Evolutionary conservation across 139 green algal genomes (phyloP).

Genomic region (Coccomyxa sp.): DNA sequence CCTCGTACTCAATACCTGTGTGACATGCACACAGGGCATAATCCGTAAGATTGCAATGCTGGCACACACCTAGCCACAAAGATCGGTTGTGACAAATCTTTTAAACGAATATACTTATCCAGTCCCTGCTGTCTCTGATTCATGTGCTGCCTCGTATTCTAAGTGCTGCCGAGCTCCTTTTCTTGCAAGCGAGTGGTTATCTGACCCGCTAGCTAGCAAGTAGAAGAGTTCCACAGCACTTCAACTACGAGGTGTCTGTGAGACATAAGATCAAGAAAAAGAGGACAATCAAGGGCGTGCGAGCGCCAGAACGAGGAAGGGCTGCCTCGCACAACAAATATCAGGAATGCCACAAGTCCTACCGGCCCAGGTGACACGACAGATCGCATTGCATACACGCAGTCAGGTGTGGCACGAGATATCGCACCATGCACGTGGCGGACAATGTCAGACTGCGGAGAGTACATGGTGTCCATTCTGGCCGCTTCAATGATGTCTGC

Average conservation of each 20-base stretch:
- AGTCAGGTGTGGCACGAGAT: not conserved
- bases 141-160: no score
- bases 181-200: no score
- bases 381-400: not conserved
- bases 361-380: no score
- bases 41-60: conserved; percentile 6
- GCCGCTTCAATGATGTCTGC: conserved; percentile 11
- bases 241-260: no score
- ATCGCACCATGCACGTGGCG: conserved; percentile 33
- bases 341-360: no score
- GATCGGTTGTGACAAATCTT: conserved; percentile 8
- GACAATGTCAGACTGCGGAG: conserved; percentile 48
- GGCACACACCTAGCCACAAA: not conserved
- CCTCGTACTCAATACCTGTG: conserved; percentile 68
- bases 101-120: not conserved
- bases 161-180: no score
- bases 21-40: conserved; percentile 7
- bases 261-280: not conserved
- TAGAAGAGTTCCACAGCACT: no score
- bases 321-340: no score
- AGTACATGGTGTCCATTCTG: conserved; percentile 52
- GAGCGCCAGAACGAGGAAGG: no score
- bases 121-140: no score
- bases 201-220: no score
- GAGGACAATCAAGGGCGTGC: not conserved